These are phyloP conservation scores for Apiotrichum mycotoxinovorans DNA, from an alignment of 1,284 basidiomycete genomes.

Conservation along the genomic window DNA sequence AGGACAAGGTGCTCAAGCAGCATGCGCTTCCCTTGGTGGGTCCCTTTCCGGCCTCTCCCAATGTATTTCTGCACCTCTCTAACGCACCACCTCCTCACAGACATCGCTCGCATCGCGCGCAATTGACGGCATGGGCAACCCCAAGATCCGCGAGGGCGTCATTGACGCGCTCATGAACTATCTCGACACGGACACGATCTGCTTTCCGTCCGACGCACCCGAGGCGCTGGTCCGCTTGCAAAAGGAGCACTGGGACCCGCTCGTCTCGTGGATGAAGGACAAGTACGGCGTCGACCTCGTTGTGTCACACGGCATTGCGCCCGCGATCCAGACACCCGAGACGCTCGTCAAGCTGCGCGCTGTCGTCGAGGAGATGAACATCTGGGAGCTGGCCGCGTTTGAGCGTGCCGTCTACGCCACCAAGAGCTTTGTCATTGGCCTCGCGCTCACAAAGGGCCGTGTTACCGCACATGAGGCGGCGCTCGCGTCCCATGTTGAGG, in stretches of 20 bases:
- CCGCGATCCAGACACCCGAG: slow-evolving; percentile 63
- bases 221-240: slow-evolving; percentile 74
- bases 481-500: slow-evolving; percentile 80
- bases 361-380: slow-evolving; percentile 63
- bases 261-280: slow-evolving; percentile 71
- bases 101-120: slow-evolving; percentile 86
- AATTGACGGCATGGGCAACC: slow-evolving; percentile 70
- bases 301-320: slow-evolving; percentile 65
- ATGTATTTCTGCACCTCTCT: too few relatives aligned
- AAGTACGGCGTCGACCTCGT: slow-evolving; percentile 65
- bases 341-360: slow-evolving; percentile 62
- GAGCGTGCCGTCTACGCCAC: slow-evolving; percentile 86
- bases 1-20: slow-evolving; percentile 77
- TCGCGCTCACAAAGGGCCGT: slow-evolving; percentile 74
- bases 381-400: slow-evolving; percentile 87
- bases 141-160: slow-evolving; percentile 61
- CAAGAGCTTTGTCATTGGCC: slow-evolving; percentile 85
- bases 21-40: slow-evolving; percentile 86
- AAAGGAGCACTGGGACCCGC: slow-evolving; percentile 81
- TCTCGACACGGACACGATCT: slow-evolving; percentile 92
- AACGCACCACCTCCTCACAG: too few relatives aligned
- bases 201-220: slow-evolving; percentile 79
- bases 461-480: slow-evolving; percentile 81
- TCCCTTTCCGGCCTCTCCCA: slow-evolving; percentile 18
- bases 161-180: slow-evolving; percentile 74